phyloP scores from a whole-genome alignment of 2,329 filamentous ascomycete species.

The Blastomyces percursus region DNA sequence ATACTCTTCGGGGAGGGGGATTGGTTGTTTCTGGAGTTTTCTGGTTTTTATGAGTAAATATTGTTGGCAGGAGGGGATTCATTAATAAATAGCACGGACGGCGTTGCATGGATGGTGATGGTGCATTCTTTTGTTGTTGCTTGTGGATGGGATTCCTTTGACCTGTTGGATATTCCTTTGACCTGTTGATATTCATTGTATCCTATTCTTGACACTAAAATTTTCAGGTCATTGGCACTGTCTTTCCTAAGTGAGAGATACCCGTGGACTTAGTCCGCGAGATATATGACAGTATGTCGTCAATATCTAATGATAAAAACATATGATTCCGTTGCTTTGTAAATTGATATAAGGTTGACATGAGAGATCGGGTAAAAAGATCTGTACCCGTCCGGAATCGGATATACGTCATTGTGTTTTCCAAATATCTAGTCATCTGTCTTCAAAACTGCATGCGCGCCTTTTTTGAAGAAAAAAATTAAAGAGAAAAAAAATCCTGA shows the following conservation, averaged over 20 bases:
- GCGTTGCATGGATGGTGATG: not conserved
- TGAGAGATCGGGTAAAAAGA: not conserved
- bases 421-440: not conserved
- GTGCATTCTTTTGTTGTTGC: not conserved
- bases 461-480: not conserved
- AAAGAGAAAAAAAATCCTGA: too few relatives aligned
- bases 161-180: not conserved
- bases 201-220: not conserved
- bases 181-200: not conserved
- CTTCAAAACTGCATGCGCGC: not conserved
- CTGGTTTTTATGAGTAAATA: not conserved
- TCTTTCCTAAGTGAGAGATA: not conserved
- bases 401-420: not conserved
- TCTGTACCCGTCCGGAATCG: not conserved
- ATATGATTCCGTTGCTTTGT: too few relatives aligned
- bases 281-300: not conserved
- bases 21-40: not conserved
- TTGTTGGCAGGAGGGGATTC: not conserved
- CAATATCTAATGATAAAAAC: not conserved
- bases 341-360: not conserved
- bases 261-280: not conserved
- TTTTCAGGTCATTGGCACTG: too few relatives aligned
- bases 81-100: not conserved
- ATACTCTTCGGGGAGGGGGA: not conserved
- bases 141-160: not conserved